Evolutionary conservation across 73 alveolate genomes (phyloP), one percentile per base, ranked within the genome.

Genomic region (Symbiodinium pilosum): DNA sequence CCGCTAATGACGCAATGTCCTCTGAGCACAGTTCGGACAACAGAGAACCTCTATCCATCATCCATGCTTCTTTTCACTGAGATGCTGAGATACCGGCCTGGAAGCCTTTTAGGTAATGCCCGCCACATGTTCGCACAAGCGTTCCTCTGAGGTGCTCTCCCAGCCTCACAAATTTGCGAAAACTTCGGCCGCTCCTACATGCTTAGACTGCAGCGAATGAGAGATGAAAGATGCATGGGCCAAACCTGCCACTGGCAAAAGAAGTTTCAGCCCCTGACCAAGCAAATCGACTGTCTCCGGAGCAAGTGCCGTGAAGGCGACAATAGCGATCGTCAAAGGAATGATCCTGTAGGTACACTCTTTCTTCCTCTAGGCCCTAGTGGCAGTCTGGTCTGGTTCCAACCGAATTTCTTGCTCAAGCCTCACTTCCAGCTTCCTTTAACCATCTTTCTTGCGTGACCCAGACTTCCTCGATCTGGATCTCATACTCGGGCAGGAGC

Each of bases 101-200:
- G 42, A 87, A 87, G 64, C 94, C 94, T 59, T 87, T 87, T 56
- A 87, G 94, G 59, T 87, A 87, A 11, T 47, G 40, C 8, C 94
- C 94, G 43, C 94, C 94, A 26, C 94, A 87, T n/a, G 94, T 87
- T 21, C 94, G 94, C 84, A 87, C 94, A 52, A 87, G 43, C 28
- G 94, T 87, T 32, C 94, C 94, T 47, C 94, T 69, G n/a, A 87
- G 64, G 71, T 87, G 94, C 41, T 87, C 94, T 32, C 94, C 94
- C 2, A 87, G 94, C 94, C 94, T 87, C 68, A 73, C 18, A 73
- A 0, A 1, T 14, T 4, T 14, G n/a, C n/a, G n/a, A n/a, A n/a
- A n/a, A n/a, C n/a, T n/a, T n/a, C n/a, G n/a, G n/a, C n/a, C n/a
- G n/a, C n/a, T n/a, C n/a, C n/a, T n/a, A n/a, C n/a, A n/a, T n/a